Percentiles rank a stretch among this genome's conserved stretches.
These are phyloP conservation scores for Angophora floribunda DNA, from an alignment of 345 rosid genomes.

Conservation along the genomic window DNA sequence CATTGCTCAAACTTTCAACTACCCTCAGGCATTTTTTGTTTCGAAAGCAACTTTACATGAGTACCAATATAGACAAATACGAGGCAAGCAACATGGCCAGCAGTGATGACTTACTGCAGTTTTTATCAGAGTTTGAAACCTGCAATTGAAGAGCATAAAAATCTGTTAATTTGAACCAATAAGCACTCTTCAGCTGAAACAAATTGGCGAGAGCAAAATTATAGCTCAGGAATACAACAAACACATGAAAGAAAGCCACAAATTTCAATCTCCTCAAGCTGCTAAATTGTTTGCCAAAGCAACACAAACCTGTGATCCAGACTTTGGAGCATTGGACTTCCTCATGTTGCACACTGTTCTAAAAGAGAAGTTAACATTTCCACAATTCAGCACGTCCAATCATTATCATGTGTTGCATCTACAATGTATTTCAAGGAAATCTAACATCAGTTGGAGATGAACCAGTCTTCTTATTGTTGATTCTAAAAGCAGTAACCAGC, in stretches of 20 bases:
- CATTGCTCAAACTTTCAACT: slow-evolving; percentile 99
- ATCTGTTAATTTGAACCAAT: background rate
- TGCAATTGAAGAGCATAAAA: background rate
- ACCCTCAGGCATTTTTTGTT: slow-evolving; percentile 89
- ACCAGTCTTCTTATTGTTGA: background rate
- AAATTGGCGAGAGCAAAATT: background rate
- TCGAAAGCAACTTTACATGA: slow-evolving; percentile 17
- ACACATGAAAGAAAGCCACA: background rate
- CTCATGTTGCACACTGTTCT: too few species aligned
- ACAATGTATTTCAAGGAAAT: too few species aligned
- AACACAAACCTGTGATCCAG: slow-evolving; percentile 66
- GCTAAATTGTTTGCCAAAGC: slow-evolving; percentile 3
- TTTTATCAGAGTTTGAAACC: background rate
- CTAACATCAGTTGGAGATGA: too few species aligned
- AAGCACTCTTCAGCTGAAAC: background rate
- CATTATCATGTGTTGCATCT: too few species aligned
- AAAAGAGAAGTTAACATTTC: too few species aligned
- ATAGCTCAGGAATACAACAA: background rate
- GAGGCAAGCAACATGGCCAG: background rate
- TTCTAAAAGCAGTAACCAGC: background rate
- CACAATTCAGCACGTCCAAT: too few species aligned
- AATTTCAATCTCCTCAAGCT: background rate
- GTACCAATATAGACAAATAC: background rate
- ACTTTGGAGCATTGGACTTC: too few species aligned
- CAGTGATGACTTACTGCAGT: slow-evolving; percentile 34